phyloP scores from a whole-genome alignment of 1,284 basidiomycete species.

The Marasmius sp. region DNA sequence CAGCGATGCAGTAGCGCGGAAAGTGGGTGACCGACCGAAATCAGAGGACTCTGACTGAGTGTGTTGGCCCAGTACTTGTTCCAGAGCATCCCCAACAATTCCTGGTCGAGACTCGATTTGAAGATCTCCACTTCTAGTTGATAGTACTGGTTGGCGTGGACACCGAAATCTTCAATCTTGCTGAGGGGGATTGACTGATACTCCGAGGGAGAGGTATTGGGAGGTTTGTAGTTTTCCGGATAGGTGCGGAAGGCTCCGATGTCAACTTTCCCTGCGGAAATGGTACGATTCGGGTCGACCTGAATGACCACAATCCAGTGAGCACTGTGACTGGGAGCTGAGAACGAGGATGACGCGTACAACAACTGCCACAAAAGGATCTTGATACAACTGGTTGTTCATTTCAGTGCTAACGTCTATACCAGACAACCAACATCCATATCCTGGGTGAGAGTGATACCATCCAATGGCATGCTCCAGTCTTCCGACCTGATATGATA shows the following conservation, averaged over 20 bases:
- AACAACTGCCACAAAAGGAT: slow-evolving; percentile 97
- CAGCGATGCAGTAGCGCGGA: slow-evolving; percentile 30
- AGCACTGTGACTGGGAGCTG: not conserved
- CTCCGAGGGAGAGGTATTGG: slow-evolving; percentile 67
- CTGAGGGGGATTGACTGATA: slow-evolving; percentile 93
- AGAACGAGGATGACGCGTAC: slow-evolving; percentile 46
- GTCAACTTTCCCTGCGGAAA: slow-evolving; percentile 96
- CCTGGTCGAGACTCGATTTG: slow-evolving; percentile 85
- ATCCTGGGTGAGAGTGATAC: slow-evolving; percentile 98
- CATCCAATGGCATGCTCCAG: slow-evolving; percentile 94
- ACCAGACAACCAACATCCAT: slow-evolving; percentile 96
- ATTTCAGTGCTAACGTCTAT: slow-evolving; percentile 96
- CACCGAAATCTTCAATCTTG: slow-evolving; percentile 98
- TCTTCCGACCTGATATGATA: slow-evolving; percentile 62
- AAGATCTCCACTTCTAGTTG: slow-evolving; percentile 93
- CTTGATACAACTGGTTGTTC: slow-evolving; percentile 92
- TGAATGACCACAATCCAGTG: slow-evolving; percentile 26
- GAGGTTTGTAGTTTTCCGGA: slow-evolving; percentile 88
- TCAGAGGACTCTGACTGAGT: slow-evolving; percentile 85
- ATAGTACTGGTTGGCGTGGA: slow-evolving; percentile 97
- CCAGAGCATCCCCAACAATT: slow-evolving; percentile 89
- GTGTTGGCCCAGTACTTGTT: slow-evolving; percentile 99
- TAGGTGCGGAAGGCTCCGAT: slow-evolving; percentile 98
- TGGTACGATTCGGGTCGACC: slow-evolving; percentile 98
- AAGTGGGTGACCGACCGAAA: slow-evolving; percentile 65